Evolutionary conservation across 441 rosid genomes (phyloP).

Genomic region (Gossypium aridum): DNA sequence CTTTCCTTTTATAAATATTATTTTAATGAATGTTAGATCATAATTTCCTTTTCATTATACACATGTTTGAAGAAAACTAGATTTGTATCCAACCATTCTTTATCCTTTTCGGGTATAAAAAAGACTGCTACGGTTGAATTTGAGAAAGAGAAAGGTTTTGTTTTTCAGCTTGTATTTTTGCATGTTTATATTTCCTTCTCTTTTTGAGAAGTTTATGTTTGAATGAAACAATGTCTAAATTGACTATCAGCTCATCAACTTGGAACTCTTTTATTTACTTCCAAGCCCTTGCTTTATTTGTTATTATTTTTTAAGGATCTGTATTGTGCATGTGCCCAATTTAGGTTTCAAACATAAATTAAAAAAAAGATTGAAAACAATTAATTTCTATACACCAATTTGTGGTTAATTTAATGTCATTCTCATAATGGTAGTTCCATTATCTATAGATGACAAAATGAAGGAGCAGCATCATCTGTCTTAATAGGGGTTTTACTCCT

Average conservation of each 20-base stretch:
- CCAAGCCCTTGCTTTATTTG: neutral
- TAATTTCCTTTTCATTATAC: neutral
- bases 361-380: too few relatives aligned
- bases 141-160: neutral
- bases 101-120: neutral
- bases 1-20: neutral
- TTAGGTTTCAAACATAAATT: too few relatives aligned
- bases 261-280: constrained; percentile 11
- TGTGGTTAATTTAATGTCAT: neutral
- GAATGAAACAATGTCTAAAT: constrained; percentile 17
- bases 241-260: constrained; percentile 29
- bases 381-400: neutral
- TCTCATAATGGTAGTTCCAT: neutral
- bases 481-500: neutral
- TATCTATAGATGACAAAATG: neutral
- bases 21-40: neutral
- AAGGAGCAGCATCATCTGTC: neutral
- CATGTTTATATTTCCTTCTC: neutral
- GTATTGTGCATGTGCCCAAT: too few relatives aligned
- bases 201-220: neutral
- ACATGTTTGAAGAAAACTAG: neutral
- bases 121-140: neutral
- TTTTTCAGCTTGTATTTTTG: neutral
- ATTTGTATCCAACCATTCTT: neutral
- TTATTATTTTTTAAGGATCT: neutral